phyloP scores from a whole-genome alignment of 139 green algal species.

The Chlamydomonas urium region DNA sequence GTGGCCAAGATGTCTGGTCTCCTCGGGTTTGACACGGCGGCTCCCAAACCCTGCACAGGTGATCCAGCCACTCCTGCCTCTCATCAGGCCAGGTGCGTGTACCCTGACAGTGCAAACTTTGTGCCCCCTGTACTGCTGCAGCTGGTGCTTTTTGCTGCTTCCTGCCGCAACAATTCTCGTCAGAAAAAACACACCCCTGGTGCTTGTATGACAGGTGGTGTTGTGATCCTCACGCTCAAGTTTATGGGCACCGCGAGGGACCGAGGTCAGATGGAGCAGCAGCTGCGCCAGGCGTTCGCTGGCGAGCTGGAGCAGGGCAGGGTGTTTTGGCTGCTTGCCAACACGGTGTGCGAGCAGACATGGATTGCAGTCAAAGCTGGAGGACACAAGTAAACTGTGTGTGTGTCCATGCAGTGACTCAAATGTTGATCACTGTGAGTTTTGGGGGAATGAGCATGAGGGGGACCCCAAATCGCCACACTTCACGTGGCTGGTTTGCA shows the following conservation, averaged over 20 bases:
- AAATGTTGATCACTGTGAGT: not conserved
- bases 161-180: too few relatives aligned
- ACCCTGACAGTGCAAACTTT: too few relatives aligned
- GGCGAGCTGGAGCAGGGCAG: not conserved
- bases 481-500: not conserved
- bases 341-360: conserved; percentile 6
- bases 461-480: too few relatives aligned
- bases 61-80: not conserved
- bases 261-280: not conserved
- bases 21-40: not conserved
- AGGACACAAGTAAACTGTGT: not conserved
- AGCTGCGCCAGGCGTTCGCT: not conserved
- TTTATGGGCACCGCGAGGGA: conserved; percentile 10
- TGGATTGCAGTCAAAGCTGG: not conserved
- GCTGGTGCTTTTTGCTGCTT: too few relatives aligned
- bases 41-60: not conserved
- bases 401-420: too few relatives aligned
- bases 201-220: conserved; percentile 1
- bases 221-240: conserved; percentile 10
- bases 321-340: conserved; percentile 2
- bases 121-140: too few relatives aligned
- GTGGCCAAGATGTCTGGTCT: not conserved
- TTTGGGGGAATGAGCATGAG: not conserved
- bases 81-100: not conserved
- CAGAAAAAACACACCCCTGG: not conserved